phyloP scores from a whole-genome alignment of 148 eudicot genomes.

The Chenopodium suecicum region DNA sequence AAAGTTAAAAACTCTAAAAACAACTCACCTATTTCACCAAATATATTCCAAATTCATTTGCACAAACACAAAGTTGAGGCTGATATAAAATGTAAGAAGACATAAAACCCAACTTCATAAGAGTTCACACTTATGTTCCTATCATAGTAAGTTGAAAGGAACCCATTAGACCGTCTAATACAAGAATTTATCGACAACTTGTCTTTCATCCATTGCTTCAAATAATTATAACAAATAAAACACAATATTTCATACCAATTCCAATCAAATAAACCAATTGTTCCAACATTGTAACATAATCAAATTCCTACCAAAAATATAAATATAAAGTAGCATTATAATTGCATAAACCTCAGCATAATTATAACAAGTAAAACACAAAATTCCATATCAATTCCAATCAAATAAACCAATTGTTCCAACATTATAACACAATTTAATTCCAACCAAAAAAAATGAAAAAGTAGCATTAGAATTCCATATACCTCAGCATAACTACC shows the following conservation, averaged over 20 bases:
- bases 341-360: too few relatives aligned
- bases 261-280: not conserved
- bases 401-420: not conserved
- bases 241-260: not conserved
- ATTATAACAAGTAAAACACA: not conserved
- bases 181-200: not conserved
- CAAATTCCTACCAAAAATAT: not conserved
- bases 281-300: not conserved
- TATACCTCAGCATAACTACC: slow-evolving; percentile 79
- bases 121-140: not conserved
- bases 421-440: not conserved
- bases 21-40: not conserved
- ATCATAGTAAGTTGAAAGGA: not conserved
- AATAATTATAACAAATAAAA: not conserved
- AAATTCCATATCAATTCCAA: not conserved
- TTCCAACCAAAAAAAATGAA: too few relatives aligned
- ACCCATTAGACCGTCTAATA: too few relatives aligned
- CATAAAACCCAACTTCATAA: not conserved
- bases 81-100: not conserved
- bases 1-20: too few relatives aligned
- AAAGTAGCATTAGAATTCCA: too few relatives aligned
- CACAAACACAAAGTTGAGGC: not conserved
- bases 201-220: not conserved
- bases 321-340: too few relatives aligned
- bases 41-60: not conserved